Percentiles rank a stretch among this genome's conserved stretches.
These are phyloP conservation scores for Mortierella sp. DNA, from an alignment of 371 early-diverging fungal genomes.

Conservation along the genomic window DNA sequence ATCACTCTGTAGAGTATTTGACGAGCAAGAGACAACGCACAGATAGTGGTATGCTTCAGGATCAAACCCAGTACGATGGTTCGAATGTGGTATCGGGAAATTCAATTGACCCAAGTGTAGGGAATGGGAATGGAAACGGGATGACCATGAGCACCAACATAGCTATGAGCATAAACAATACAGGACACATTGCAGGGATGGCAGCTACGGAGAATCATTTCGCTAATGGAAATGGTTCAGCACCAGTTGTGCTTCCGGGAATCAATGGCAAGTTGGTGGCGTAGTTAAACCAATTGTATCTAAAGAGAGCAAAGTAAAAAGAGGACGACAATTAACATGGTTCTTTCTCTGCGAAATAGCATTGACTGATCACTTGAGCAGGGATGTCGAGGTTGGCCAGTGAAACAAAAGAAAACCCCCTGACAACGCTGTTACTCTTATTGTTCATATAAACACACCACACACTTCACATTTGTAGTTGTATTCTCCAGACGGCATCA, in stretches of 20 bases:
- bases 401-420: not conserved
- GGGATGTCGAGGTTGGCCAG: conserved; percentile 6
- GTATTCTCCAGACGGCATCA: no score
- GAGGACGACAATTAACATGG: no score
- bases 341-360: not conserved
- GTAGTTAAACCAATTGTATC: no score
- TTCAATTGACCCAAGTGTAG: not conserved
- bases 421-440: no score
- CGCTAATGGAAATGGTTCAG: not conserved
- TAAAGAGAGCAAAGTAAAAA: no score
- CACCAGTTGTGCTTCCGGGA: conserved; percentile 16
- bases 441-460: no score
- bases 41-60: not conserved
- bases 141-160: not conserved
- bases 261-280: conserved; percentile 7
- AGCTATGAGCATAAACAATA: not conserved
- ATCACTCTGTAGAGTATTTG: conserved; percentile 15
- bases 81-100: not conserved
- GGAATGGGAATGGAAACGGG: not conserved
- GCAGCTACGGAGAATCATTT: not conserved
- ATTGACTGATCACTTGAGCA: conserved; percentile 5
- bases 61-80: not conserved
- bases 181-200: not conserved
- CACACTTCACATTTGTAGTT: no score
- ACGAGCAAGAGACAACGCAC: conserved; percentile 5